Evolutionary conservation across 441 rosid species (phyloP), one percentile per base, ranked within the genome.

Genomic region (Flueggea neowawraea): DNA sequence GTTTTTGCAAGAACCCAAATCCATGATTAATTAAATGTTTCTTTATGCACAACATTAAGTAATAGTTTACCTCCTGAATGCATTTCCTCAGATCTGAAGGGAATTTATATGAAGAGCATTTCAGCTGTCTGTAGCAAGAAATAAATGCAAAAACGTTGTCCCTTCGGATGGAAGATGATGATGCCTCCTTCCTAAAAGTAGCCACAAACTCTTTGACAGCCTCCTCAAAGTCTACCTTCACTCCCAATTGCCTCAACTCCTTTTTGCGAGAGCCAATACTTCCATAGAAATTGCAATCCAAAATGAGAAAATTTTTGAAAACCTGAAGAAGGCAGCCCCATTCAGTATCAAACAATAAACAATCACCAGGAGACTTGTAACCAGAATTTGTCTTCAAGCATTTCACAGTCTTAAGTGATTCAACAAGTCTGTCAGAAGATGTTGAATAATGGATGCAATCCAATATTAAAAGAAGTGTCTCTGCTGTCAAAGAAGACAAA

Each of bases 301-400:
- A 6, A 6, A 43, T 6, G 8, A 4, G 45, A 43, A 43, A 43
- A 43, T 11, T 6, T 0, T 11, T 43, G 45, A 43, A 43, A 6
- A 43, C 45, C 45, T 43, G 8, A 6, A 43, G 45, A 43, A 43
- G 45, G 45, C 45, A 43, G 45, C 45, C 45, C 45, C 45, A 43
- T 43, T 43, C 45, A 43, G 45, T 6, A 11, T 43, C 45, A 43
- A 43, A 1, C 45, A 43, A 64, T 22, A 22, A 22, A 69, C 95
- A 81, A 9, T 84, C 88, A 8, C 64, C 65, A 1, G 91, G 89
- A 6, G 41, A 31, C 64, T 57, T 84, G 68, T 66, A 82, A 15
- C 88, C 92, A 3, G 41, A 17, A 49, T 58, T 68, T 1, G 93
- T 88, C 76, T 71, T 84, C 72, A 90, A 31, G 63, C 88, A 84